phyloP scores from a whole-genome alignment of 345 rosid species.

The Hibiscus syriacus region DNA sequence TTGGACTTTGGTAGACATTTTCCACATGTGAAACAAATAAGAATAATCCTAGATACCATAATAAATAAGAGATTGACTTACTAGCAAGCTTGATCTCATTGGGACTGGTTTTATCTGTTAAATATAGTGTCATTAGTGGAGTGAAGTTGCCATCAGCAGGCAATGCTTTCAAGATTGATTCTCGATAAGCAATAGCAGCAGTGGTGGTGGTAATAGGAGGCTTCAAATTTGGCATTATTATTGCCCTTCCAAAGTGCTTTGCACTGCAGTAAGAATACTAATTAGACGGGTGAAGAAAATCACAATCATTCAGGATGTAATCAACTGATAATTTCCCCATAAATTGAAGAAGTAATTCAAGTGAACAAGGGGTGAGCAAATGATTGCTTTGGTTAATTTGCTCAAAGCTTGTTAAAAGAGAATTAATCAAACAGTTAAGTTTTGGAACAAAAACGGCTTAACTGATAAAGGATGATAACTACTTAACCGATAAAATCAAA shows the following conservation, averaged over 20 bases:
- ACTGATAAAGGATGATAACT: not conserved
- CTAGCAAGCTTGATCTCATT: conserved; percentile 88
- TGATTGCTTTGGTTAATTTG: not conserved
- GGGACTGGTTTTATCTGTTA: conserved; percentile 77
- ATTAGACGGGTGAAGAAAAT: not conserved
- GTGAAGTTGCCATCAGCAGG: conserved; percentile 49
- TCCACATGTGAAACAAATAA: not conserved
- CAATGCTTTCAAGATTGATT: conserved; percentile 53
- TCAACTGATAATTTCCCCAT: not conserved
- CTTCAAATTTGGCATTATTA: conserved; percentile 91
- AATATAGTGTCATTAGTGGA: conserved; percentile 92
- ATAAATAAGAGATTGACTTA: conserved; percentile 22
- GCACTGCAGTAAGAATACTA: conserved; percentile 35
- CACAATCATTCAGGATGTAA: not conserved
- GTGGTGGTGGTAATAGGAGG: conserved; percentile 74
- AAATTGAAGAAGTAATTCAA: not conserved
- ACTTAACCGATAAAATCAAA: not conserved
- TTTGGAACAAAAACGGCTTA: not conserved
- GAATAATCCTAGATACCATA: not conserved
- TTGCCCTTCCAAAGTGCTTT: conserved; percentile 67
- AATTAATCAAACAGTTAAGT: not conserved
- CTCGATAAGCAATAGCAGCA: conserved; percentile 62
- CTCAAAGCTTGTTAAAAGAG: not conserved
- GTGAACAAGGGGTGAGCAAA: not conserved
- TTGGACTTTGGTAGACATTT: not conserved